Evolutionary conservation across 202 grass and related monocot species (phyloP), one percentile per base, ranked within the genome.

Genomic region (Hordeum pubiflorum): DNA sequence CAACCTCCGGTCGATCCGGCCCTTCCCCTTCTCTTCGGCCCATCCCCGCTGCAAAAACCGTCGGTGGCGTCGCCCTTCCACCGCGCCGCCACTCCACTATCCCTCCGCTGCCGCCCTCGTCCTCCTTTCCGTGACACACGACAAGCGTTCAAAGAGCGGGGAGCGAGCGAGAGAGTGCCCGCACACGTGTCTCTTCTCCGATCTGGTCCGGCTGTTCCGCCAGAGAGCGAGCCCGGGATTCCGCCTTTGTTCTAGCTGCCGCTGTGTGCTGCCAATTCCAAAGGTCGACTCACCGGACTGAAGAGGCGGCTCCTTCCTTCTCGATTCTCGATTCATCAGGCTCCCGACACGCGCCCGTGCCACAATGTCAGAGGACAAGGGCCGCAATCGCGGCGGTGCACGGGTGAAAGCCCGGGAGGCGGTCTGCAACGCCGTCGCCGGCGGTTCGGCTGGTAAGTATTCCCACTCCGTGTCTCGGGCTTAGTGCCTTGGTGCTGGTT

Each of bases 361-460:
- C 4, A 69, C 23, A 39, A 87, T 91, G 85, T 78, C 68, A 26
- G 72, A 66, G 36, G 18, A 62, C 59, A 44, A 33, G 72, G 38
- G 39, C 24, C 21, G 43, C 13, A 62, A 39, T 62, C 32, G 43
- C 12, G 18, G 38, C 41, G 56, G 37, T 29, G 78, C 39, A 14
- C 78, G 63, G 64, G 58, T 57, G 39, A 79, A 84, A 63, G 38
- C 34, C 62, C 72, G 63, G 63, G 85, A 82, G 56, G 85, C 72
- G 23, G 79, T 24, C 40, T 89, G 81, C 84, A 81, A 89, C 55
- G 87, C 87, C 12, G 61, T 87, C 43, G 84, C 90, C 10, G 87
- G 90, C 9, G 90, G 83, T 44, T 89, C 84, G n/a, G 90, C 87
- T 37, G 90, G 90, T 85, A 61, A 32, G 79, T 62, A 17, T 18